phyloP scores from a whole-genome alignment of 768 basidiomycete species.

The Naganishia friedmannii region DNA sequence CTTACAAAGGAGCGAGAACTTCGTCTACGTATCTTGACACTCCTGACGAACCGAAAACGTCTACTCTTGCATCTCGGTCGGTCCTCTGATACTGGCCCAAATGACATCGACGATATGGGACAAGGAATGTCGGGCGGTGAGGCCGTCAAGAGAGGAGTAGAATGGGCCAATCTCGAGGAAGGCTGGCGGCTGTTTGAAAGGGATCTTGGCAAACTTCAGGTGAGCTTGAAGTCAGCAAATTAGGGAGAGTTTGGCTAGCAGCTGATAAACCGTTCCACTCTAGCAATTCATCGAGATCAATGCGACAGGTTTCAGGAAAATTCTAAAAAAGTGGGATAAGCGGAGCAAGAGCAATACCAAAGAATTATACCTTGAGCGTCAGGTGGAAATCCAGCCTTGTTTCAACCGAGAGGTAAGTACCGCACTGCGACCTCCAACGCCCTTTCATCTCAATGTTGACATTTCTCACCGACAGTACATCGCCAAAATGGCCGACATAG shows the following conservation, averaged over 20 bases:
- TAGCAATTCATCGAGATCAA: slow-evolving; percentile 99
- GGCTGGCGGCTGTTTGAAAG: slow-evolving; percentile 90
- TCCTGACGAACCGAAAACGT: slow-evolving; percentile 82
- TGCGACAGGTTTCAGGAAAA: slow-evolving; percentile 92
- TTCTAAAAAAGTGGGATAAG: slow-evolving; percentile 98
- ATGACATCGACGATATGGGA: slow-evolving; percentile 48
- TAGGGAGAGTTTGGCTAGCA: not conserved
- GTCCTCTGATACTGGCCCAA: slow-evolving; percentile 68
- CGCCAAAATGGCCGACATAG: slow-evolving; percentile 88
- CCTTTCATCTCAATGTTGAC: not conserved
- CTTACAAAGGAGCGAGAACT: slow-evolving; percentile 95
- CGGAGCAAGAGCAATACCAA: slow-evolving; percentile 91
- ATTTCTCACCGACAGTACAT: slow-evolving; percentile 66
- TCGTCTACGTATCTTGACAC: slow-evolving; percentile 81
- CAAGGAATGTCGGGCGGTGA: slow-evolving; percentile 52
- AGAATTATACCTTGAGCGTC: slow-evolving; percentile 89
- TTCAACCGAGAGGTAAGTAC: slow-evolving; percentile 81
- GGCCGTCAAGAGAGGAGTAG: slow-evolving; percentile 60
- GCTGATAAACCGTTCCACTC: no score
- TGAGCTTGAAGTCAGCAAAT: slow-evolving; percentile 62
- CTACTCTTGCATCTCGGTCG: slow-evolving; percentile 55
- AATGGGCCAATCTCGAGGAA: slow-evolving; percentile 95
- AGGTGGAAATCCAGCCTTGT: slow-evolving; percentile 98
- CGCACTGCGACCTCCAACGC: not conserved
- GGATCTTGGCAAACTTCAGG: slow-evolving; percentile 77